Evolutionary conservation across 2,329 filamentous ascomycete genomes (phyloP), one percentile per base, ranked within the genome.

Genomic region (Penicillium thymicola): DNA sequence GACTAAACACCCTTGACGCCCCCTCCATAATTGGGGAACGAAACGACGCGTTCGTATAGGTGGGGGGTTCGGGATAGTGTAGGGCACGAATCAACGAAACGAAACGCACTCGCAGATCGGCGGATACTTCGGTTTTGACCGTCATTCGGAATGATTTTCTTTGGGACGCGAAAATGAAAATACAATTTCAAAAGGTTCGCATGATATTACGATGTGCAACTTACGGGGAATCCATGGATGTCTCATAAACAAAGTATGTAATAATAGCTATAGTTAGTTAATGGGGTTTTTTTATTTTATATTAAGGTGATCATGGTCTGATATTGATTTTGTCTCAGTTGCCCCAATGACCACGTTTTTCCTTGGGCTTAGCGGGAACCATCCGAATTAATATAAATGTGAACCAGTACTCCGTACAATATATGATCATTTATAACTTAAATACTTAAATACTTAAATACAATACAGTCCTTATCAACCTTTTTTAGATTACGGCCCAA

Each of bases 301-400:
- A 32, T 32, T 32, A 32, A 32, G 11, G 30, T 32, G 30, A 13
- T 32, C 30, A 32, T 34, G 28, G 43, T 48, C 51, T 28, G 36
- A 48, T 48, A 30, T 45, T 37, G 49, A 51, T 46, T 46, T 28
- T 54, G 51, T 54, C 51, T 48, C 43, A 48, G 51, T 51, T 51
- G 49, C 40, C 45, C 44, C 37, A 14, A 28, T 34, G 10, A 28
- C 42, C 32, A 38, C 25, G 28, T 36, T 54, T 37, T 50, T 5
- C 3, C 2, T n/a, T 18, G 16, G n/a, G 4, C 18, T 18, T 25
- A 46, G 44, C 16, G 27, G 38, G 49, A 44, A 44, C 48, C 21
- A 43, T 23, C 32, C 14, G 18, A 23, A 16, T 3, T 18, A 50
- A 50, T 42, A 4, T 41, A 41, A 47, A 34, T n/a, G 11, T 11